These are phyloP conservation scores for Hypomontagnella monticulosa DNA, from an alignment of 495 filamentous ascomycete species.

Conservation along the genomic window DNA sequence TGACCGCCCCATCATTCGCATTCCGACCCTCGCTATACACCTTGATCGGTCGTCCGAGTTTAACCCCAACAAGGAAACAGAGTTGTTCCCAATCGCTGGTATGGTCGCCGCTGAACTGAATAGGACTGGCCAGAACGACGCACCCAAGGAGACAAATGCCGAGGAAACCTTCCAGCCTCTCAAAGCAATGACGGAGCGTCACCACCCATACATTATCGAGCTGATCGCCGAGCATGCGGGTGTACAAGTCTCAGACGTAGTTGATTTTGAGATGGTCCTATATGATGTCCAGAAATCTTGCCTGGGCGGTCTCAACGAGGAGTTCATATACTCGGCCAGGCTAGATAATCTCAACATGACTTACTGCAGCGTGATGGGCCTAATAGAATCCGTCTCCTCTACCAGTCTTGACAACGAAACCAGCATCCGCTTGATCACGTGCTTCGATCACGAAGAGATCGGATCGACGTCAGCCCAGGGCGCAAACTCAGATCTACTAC, in stretches of 20 bases:
- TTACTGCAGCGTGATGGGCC: conserved; percentile 81
- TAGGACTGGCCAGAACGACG: conserved; percentile 61
- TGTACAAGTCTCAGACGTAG: conserved; percentile 71
- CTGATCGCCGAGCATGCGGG: conserved; percentile 84
- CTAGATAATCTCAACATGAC: conserved; percentile 97
- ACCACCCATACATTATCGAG: conserved; percentile 87
- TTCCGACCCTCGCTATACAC: conserved; percentile 94
- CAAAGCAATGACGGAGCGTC: conserved; percentile 79
- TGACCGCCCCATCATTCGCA: conserved; percentile 87
- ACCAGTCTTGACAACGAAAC: conserved; percentile 74
- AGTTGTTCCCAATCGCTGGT: conserved; percentile 92
- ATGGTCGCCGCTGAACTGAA: conserved; percentile 89
- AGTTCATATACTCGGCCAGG: conserved; percentile 92
- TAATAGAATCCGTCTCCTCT: conserved; percentile 76
- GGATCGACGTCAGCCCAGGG: conserved; percentile 92
- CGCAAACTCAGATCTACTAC: conserved; percentile 90
- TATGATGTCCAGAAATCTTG: conserved; percentile 93
- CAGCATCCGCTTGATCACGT: conserved; percentile 85
- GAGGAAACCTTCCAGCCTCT: conserved; percentile 73
- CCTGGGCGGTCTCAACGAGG: conserved; percentile 89
- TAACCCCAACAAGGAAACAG: conserved; percentile 94
- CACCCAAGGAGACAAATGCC: conserved; percentile 47
- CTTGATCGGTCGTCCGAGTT: conserved; percentile 86
- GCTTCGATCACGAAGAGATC: conserved; percentile 98
- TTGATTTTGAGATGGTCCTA: conserved; percentile 95